Evolutionary conservation across 2,329 filamentous ascomycete species (phyloP).

Genomic region (Aspergillus cejpii): DNA sequence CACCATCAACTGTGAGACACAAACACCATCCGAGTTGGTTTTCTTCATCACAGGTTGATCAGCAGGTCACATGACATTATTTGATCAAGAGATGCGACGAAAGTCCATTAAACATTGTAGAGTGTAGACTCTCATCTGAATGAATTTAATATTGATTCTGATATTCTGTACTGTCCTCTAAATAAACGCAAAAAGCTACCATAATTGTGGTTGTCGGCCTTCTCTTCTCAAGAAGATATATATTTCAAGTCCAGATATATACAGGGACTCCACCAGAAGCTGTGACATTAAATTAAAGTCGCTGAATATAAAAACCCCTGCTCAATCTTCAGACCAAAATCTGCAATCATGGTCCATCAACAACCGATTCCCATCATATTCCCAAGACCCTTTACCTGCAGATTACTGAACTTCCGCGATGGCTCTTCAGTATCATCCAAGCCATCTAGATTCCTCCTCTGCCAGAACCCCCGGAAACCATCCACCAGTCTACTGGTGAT

Average conservation of each 20-base stretch:
- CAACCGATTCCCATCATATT: constrained; percentile 17
- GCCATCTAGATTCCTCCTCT: constrained; percentile 52
- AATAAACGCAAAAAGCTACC: no score
- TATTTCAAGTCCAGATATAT: no score
- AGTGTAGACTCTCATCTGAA: no score
- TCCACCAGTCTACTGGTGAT: constrained; percentile 60
- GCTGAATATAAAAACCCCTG: neutral
- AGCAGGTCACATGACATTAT: neutral
- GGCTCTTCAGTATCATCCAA: constrained; percentile 21
- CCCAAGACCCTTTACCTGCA: constrained; percentile 4
- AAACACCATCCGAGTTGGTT: neutral
- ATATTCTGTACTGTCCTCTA: no score
- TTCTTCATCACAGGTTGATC: neutral
- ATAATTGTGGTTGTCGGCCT: no score
- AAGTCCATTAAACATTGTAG: no score
- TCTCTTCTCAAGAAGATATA: no score
- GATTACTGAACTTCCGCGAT: constrained; percentile 1
- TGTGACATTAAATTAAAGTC: no score
- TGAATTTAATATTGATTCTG: no score
- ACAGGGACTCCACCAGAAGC: no score
- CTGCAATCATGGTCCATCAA: constrained; percentile 3
- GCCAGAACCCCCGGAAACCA: constrained; percentile 69
- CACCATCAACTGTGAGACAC: neutral
- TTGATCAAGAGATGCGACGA: no score
- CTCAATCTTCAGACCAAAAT: no score